Conservation (phyloP, 768 basidiomycete species). For the Pulveroboletus sp. region DNA sequence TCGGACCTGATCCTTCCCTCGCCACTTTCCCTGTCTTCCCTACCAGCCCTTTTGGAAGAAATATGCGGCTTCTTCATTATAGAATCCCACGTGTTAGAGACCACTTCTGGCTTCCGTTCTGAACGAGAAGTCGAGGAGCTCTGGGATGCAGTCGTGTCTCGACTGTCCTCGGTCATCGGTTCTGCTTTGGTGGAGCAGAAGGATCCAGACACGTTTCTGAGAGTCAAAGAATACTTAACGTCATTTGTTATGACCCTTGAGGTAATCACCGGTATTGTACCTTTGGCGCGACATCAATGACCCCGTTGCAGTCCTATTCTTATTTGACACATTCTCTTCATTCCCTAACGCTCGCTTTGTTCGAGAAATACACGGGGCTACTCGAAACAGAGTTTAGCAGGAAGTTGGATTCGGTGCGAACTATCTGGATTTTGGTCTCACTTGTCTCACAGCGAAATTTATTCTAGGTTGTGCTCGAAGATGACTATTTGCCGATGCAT, state of each 20-base stretch:
- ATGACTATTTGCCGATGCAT: slow-evolving; percentile 89
- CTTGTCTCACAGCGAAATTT: background rate
- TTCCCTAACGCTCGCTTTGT: slow-evolving; percentile 78
- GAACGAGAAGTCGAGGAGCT: slow-evolving; percentile 89
- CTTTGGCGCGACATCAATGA: background rate
- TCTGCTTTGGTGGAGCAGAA: slow-evolving; percentile 66
- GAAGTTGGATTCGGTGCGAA: slow-evolving; percentile 73
- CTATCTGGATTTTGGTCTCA: background rate
- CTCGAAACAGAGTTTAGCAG: slow-evolving; percentile 77
- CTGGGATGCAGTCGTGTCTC: slow-evolving; percentile 81
- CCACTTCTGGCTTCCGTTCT: slow-evolving; percentile 86
- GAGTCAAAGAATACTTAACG: slow-evolving; percentile 78
- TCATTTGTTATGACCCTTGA: slow-evolving; percentile 90
- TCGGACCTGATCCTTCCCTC: slow-evolving; percentile 88
- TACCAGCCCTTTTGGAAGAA: slow-evolving; percentile 82
- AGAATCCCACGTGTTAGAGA: slow-evolving; percentile 86
- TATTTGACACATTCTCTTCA: slow-evolving; percentile 84
- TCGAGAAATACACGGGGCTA: slow-evolving; percentile 83
- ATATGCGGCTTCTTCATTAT: slow-evolving; percentile 98
- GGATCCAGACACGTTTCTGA: slow-evolving; percentile 78
- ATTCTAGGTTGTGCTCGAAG: slow-evolving; percentile 71
- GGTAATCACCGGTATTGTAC: slow-evolving; percentile 40
- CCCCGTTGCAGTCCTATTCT: slow-evolving; percentile 62
- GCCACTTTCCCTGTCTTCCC: slow-evolving; percentile 59
- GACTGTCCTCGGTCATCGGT: slow-evolving; percentile 71